Evolutionary conservation across 495 filamentous ascomycete genomes (phyloP), one percentile per base, ranked within the genome.

Genomic region (Penicillium antarcticum): DNA sequence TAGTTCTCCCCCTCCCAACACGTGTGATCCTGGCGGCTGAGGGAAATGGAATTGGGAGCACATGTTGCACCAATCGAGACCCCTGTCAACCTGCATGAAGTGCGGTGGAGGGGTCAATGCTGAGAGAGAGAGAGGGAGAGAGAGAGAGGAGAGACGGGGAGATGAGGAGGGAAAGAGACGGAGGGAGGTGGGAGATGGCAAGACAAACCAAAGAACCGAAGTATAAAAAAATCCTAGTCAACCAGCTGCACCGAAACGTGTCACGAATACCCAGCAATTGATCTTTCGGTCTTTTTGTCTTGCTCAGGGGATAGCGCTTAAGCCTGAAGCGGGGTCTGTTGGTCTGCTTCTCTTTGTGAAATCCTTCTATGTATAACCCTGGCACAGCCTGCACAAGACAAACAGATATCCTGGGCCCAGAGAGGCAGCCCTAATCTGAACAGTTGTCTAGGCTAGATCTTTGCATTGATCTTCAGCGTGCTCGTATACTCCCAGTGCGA

Each of bases 171-270:
- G 11, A 9, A 37, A 26, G 24, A 18, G 21, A 23, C 2, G 21
- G 5, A 5, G 7, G 21, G 21, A 23, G 5, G 5, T 23, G 26
- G 7, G 26, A 29, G 26, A 29, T 29, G 19, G 45, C 34, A 36
- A 33, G 26, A 47, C 37, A 34, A 21, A 42, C n/a, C n/a, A 9
- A 12, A 14, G 24, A 45, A 16, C 19, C 39, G 24, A 19, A 21
- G 31, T 19, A 21, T 16, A 24, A 33, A 32, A 44, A 26, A 24
- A 64, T 58, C 58, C 61, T 54, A 57, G 60, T 38, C 37, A 38
- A 49, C 51, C 37, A 38, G 47, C 51, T 59, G 61, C 58, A 64
- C 52, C 49, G 61, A 65, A 62, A 65, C 61, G 62, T 65, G 62
- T 56, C 59, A 65, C 62, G 7, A 29, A 29, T 29, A 1, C 26